Evolutionary conservation across 179 eudicot species (phyloP).

Genomic region (Pouteria campechiana): DNA sequence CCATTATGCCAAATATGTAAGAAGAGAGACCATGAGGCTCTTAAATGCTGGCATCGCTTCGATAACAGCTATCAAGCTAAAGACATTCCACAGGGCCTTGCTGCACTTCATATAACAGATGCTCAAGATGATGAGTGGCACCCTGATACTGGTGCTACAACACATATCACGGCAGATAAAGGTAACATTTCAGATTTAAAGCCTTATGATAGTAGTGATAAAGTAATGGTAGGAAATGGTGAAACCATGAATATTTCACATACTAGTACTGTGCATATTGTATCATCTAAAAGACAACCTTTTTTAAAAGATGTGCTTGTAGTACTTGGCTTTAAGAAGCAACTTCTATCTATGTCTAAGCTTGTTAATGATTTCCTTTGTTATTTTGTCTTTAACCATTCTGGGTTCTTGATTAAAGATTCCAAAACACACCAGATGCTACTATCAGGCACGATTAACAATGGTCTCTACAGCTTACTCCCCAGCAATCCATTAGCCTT

Average conservation of each 20-base stretch:
- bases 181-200: background rate
- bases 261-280: background rate
- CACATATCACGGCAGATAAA: background rate
- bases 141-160: background rate
- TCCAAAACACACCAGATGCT: background rate
- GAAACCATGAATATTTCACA: too few species aligned
- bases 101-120: background rate
- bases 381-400: background rate
- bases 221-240: background rate
- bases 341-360: background rate
- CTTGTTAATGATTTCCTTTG: background rate
- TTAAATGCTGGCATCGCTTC: background rate
- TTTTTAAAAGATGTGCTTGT: background rate
- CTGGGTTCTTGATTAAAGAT: background rate
- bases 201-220: background rate
- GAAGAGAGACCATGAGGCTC: background rate
- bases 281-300: too few species aligned
- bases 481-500: background rate
- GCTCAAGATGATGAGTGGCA: background rate
- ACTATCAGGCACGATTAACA: background rate
- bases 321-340: background rate
- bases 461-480: background rate
- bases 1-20: background rate
- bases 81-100: background rate
- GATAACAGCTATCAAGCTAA: background rate